Base-by-base conservation (phyloP, 1,284 basidiomycete genomes). In the Ustilago bromivora region DNA sequence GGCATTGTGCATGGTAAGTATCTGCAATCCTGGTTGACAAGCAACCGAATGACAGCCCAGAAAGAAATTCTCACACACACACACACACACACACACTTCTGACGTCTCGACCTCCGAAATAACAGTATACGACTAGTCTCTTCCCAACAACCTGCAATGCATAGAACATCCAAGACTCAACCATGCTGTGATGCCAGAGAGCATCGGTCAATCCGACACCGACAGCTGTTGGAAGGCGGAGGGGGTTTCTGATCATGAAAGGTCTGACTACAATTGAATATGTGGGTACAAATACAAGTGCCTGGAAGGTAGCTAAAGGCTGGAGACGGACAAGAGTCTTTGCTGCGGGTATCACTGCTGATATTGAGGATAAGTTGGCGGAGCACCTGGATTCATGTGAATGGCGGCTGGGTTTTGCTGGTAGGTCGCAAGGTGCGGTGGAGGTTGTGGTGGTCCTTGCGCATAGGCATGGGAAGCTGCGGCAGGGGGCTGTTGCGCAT, bases 1-100 rank as follows among this genome's bases (percentile, higher is more conserved):
- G 84, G 77, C 6, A 77, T 85, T 32, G 79, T 85, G 3, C 83
- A 85, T 67, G 84, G 83, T 85, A 66, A 65, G 83, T 80, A 5
- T 13, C 40, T n/a, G 12, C 28, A 12, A 9, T 57, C 23, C 28
- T 41, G 15, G 7, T 19, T 8, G n/a, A 8, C 43, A 46, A 57
- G 40, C 4, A 41, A 23, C 7, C 31, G 13, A 32, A 9, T 9
- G 34, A 19, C 17, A 46, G 17, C n/a, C 6, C 19, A 4, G n/a
- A 46, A 46, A 46, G n/a, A 5, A 8, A 46, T 28, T 28, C 23
- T 0, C 23, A 28, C 23, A 3, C 23, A 28, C 23, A 28, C 23
- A 46, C n/a, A 13, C 43, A 19, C 7, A 19, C 43, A 46, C 43
- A 19, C 1, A 13, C n/a, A 7, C 2, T 46, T 23, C n/a, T 46